Conservation (phyloP, 2,329 filamentous ascomycete species). For the Beauveria asiatica region DNA sequence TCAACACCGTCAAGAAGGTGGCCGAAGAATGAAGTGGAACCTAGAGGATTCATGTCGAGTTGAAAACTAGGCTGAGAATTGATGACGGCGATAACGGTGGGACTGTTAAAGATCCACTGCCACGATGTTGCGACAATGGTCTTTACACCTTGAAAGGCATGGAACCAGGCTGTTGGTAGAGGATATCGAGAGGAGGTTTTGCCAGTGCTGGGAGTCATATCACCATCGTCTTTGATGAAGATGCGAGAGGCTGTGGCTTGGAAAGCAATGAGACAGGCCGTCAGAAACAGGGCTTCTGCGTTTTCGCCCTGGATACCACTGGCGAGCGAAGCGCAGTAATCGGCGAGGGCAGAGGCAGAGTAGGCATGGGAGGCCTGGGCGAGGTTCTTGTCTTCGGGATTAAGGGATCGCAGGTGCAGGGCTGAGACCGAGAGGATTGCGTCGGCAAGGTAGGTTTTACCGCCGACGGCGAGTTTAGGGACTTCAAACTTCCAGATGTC, state of each 20-base stretch:
- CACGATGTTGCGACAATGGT: constrained; percentile 55
- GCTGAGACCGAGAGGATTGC: constrained; percentile 57
- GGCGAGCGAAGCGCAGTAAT: constrained; percentile 49
- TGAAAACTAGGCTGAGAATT: constrained; percentile 55
- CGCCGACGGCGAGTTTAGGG: constrained; percentile 51
- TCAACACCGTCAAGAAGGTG: constrained; percentile 50
- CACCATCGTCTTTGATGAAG: constrained; percentile 48
- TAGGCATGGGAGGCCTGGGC: constrained; percentile 56
- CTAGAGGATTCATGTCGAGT: constrained; percentile 46
- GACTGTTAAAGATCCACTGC: constrained; percentile 53
- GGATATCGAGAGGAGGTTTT: constrained; percentile 39
- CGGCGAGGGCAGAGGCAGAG: constrained; percentile 53
- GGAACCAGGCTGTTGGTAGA: constrained; percentile 57
- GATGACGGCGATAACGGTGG: constrained; percentile 51
- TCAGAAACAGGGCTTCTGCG: constrained; percentile 55
- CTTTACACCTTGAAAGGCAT: constrained; percentile 60
- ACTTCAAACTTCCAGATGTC: constrained; percentile 53
- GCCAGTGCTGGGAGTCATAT: constrained; percentile 22
- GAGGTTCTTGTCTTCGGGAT: constrained; percentile 51
- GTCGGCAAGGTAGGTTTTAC: constrained; percentile 51
- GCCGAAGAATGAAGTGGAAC: constrained; percentile 49
- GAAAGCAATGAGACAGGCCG: constrained; percentile 56
- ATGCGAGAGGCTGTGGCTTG: constrained; percentile 56
- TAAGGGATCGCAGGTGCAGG: constrained; percentile 48
- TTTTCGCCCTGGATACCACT: constrained; percentile 50